These are phyloP conservation scores for Astrothelium macrocarpum DNA, from an alignment of 495 filamentous ascomycete species.

Conservation along the genomic window DNA sequence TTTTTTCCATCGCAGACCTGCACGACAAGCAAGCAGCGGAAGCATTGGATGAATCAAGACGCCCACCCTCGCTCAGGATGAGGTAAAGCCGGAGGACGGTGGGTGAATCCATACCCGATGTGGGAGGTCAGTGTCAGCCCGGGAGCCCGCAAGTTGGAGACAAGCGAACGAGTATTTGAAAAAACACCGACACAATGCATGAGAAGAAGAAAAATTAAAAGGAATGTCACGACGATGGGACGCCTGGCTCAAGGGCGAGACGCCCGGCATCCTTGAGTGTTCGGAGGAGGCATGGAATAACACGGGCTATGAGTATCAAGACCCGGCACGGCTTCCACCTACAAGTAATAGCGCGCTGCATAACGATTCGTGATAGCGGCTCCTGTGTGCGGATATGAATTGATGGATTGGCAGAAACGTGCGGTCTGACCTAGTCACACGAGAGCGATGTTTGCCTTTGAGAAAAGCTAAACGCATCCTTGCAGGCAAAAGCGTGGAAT, in stretches of 20 bases:
- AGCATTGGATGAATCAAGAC: neutral
- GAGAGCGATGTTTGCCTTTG: conserved; percentile 1
- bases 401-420: neutral
- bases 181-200: neutral
- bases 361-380: neutral
- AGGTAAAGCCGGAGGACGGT: neutral
- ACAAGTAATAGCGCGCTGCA: conserved; percentile 1
- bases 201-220: conserved; percentile 1
- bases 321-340: neutral
- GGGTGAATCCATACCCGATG: neutral
- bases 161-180: neutral
- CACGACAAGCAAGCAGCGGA: neutral
- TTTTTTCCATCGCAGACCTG: neutral
- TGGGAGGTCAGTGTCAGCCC: conserved; percentile 5
- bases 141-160: neutral
- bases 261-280: conserved; percentile 4
- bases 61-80: neutral
- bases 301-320: neutral
- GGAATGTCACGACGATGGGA: neutral
- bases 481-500: conserved; percentile 2
- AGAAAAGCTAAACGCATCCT: neutral
- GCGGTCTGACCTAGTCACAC: neutral
- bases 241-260: conserved; percentile 4
- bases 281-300: neutral
- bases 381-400: neutral